A percentile compares a stretch with the other conserved stretches of the same genome.
These are phyloP conservation scores for Pythium brassicae DNA, from an alignment of 352 stramenopile genomes.

Conservation along the genomic window DNA sequence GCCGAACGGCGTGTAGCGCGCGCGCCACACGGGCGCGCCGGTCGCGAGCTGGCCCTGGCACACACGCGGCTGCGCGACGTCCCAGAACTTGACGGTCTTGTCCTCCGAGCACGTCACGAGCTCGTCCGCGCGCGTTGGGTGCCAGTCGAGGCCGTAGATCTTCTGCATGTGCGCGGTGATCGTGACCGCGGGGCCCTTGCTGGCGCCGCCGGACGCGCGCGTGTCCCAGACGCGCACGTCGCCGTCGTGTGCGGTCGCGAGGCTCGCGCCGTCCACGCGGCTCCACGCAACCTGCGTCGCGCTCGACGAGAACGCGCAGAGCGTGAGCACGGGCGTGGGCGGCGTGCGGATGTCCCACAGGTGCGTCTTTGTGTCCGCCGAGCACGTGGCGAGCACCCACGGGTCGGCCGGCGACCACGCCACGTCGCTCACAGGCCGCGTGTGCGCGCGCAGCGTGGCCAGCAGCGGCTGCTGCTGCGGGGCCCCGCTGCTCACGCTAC, in stretches of 20 bases:
- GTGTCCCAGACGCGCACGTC: slow-evolving; percentile 80
- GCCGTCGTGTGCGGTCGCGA: slow-evolving; percentile 79
- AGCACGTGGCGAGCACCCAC: slow-evolving; percentile 73
- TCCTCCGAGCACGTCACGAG: slow-evolving; percentile 84
- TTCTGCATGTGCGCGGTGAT: slow-evolving; percentile 85
- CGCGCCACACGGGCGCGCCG: slow-evolving; percentile 57
- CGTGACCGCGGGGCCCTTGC: slow-evolving; percentile 39
- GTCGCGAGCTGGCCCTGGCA: slow-evolving; percentile 64
- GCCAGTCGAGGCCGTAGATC: slow-evolving; percentile 81
- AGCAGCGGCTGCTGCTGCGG: slow-evolving; percentile 43
- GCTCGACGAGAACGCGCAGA: slow-evolving; percentile 64
- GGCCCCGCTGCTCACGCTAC: slow-evolving; percentile 9
- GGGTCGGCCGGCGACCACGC: slow-evolving; percentile 72
- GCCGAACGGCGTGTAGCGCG: slow-evolving; percentile 78
- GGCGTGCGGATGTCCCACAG: slow-evolving; percentile 81
- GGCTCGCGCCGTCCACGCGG: slow-evolving; percentile 48
- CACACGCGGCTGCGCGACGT: slow-evolving; percentile 54
- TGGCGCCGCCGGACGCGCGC: slow-evolving; percentile 43
- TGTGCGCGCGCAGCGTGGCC: slow-evolving; percentile 70
- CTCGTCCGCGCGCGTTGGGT: slow-evolving; percentile 68
- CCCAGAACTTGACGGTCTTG: slow-evolving; percentile 84
- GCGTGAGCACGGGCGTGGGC: slow-evolving; percentile 59
- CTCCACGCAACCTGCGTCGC: slow-evolving; percentile 79
- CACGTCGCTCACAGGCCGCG: slow-evolving; percentile 69
- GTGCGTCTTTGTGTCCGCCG: slow-evolving; percentile 72